Evolutionary conservation across 2,329 filamentous ascomycete genomes (phyloP), one percentile per base, ranked within the genome.

Genomic region (Talaromyces sp.): DNA sequence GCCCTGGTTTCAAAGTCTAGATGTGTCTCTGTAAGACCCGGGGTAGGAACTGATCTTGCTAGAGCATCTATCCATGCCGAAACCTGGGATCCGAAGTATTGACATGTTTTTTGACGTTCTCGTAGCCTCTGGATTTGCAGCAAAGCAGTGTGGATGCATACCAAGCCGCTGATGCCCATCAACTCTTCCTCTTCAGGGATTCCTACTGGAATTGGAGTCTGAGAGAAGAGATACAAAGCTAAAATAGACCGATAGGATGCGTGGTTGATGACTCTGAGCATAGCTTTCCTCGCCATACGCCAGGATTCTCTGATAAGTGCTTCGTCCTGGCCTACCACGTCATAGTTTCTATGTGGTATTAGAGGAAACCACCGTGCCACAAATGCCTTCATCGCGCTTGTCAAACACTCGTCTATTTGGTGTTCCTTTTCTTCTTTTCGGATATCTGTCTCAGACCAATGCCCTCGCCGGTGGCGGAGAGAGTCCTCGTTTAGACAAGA

Each of bases 1-100:
- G 54, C 54, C 23, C 54, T 56, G 23, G 31, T 56, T 40, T 56
- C 54, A 27, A 56, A 40, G n/a, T 56, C 54, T 10, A 56, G 28
- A 9, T 36, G 23, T 16, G 8, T 40, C 12, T n/a, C 16, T 12
- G 54, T 23, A 14, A 56, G 33, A 6, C 8, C 12, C 16, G 54
- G 16, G 23, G 12, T 56, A n/a, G 54, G 34, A 9, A 9, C 34
- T 10, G 28, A 10, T 34, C 52, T 34, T 18, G 54, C 23, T 27
- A 18, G 7, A 5, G 54, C 33, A 40, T 56, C 54, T 56, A 33
- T 34, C 31, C 54, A 56, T 23, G 31, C 28, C 14, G 52, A 56
- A 5, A 56, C 18, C 34, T 56, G 18, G 34, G 54, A 56, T 31
- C 31, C 54, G 27, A 34, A 34, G 33, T 34, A 56, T 28, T 42